A percentile compares a stretch with the other conserved stretches of the same genome.
Conservation (phyloP, 1,284 basidiomycete species). For the Cystobasidium slooffiae region DNA sequence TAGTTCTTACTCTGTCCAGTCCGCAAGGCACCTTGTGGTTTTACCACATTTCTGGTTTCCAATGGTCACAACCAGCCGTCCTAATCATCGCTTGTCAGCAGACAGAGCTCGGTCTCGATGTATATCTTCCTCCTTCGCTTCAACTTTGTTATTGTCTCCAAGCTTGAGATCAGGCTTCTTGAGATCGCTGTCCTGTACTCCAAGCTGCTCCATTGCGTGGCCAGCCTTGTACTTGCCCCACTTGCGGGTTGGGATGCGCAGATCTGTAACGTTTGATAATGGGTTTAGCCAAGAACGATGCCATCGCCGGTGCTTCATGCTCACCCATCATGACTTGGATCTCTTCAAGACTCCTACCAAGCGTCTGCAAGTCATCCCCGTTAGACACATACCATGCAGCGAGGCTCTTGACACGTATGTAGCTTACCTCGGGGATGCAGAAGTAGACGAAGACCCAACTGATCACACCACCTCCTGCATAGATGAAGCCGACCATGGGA, state of each 20-base stretch:
- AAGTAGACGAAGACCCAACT: slow-evolving; percentile 60
- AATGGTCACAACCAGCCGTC: no score
- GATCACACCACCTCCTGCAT: slow-evolving; percentile 56
- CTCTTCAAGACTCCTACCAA: slow-evolving; percentile 56
- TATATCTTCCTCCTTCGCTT: neutral
- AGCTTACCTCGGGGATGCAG: slow-evolving; percentile 55
- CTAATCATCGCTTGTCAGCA: neutral
- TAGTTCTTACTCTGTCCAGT: no score
- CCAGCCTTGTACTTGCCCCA: slow-evolving; percentile 24
- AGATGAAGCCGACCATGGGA: slow-evolving; percentile 59
- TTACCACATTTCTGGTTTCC: no score
- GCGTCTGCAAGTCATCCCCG: slow-evolving; percentile 51
- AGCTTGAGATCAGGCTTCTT: neutral
- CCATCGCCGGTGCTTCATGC: neutral
- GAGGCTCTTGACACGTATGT: no score
- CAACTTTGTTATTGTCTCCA: neutral
- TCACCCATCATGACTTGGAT: slow-evolving; percentile 45
- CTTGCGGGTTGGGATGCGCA: slow-evolving; percentile 22
- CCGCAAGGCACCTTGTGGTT: no score
- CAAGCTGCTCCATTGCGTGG: slow-evolving; percentile 7
- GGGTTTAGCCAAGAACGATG: neutral
- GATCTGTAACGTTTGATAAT: neutral
- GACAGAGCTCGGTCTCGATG: neutral
- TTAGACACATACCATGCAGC: no score
- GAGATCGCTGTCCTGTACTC: slow-evolving; percentile 17